Conservation (phyloP, 352 stramenopile species). For the Hyaloperonospora brassicae region DNA sequence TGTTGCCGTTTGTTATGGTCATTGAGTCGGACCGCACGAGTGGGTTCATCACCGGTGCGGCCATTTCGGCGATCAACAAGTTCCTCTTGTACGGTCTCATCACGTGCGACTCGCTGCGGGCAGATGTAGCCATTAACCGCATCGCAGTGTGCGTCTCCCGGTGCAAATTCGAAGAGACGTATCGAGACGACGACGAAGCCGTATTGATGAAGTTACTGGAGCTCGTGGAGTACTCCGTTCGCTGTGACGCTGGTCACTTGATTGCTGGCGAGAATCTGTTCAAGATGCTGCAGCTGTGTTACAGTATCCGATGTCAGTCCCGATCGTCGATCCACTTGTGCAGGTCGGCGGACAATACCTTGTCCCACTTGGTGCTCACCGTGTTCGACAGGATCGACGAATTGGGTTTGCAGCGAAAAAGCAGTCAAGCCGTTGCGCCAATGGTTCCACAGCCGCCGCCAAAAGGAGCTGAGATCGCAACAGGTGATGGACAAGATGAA, state of each 20-base stretch:
- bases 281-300: conserved; percentile 94
- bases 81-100: conserved; percentile 98
- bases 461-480: neutral
- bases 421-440: conserved; percentile 7
- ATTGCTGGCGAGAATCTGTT: conserved; percentile 90
- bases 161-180: conserved; percentile 94
- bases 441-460: conserved; percentile 3
- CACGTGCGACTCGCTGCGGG: conserved; percentile 77
- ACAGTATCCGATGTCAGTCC: conserved; percentile 90
- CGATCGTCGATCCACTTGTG: conserved; percentile 87
- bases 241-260: conserved; percentile 85
- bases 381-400: conserved; percentile 91
- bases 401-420: conserved; percentile 31
- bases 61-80: conserved; percentile 96
- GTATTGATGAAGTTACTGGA: conserved; percentile 95
- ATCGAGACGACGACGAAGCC: conserved; percentile 87
- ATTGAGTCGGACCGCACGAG: conserved; percentile 93
- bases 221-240: conserved; percentile 92
- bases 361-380: conserved; percentile 94
- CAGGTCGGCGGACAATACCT: conserved; percentile 91
- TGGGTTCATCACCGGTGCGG: conserved; percentile 93
- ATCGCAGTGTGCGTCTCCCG: conserved; percentile 89
- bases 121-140: conserved; percentile 88
- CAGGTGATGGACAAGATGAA: conserved; percentile 6
- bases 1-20: conserved; percentile 94